Evolutionary conservation across 1,284 basidiomycete species (phyloP), one percentile per base, ranked within the genome.

Genomic region (Sparassis latifolia): DNA sequence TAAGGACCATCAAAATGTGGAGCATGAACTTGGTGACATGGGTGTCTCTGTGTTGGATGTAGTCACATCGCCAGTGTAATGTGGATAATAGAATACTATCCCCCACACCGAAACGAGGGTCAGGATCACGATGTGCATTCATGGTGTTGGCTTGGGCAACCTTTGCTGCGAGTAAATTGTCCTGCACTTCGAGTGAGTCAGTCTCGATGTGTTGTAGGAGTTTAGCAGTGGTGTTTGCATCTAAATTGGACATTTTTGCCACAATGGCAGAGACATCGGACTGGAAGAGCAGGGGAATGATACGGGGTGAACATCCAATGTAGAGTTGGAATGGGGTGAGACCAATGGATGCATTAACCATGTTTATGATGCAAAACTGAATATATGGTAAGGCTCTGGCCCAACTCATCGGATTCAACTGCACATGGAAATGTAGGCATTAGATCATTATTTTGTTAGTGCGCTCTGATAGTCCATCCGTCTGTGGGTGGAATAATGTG

Each of bases 301-400:
- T 2, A 0, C 55, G 47, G 0, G 68, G 68, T 0, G 58, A 60
- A 3, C 52, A 44, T 0, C 65, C 61, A 2, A 59, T 47, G 3
- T 62, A 57, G 0, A 68, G 54, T 39, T 69, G 59, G 60, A 77
- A 77, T 0, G 63, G 68, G 0, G 70, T 65, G 30, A 62, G 62
- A 0, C 62, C 62, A 0, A 69, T 75, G 2, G 7, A 7, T 12
- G 35, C 35, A 12, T 37, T 37, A 37, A 37, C 35, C 6, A 12
- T 37, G 35, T 37, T 55, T 80, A 82, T 30, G 43, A 41, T 49
- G 27, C 31, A 20, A 31, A 53, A 41, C n/a, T 28, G 31, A 10
- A 42, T 20, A 40, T 27, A 31, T 1, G 47, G 10, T 2, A 40
- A 12, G 10, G 39, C 33, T 20, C 30, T 12, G 0, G 38, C 39